A percentile compares a stretch with the other conserved stretches of the same genome.
phyloP scores from a whole-genome alignment of 2,329 filamentous ascomycete species.

The Fusarium musae region DNA sequence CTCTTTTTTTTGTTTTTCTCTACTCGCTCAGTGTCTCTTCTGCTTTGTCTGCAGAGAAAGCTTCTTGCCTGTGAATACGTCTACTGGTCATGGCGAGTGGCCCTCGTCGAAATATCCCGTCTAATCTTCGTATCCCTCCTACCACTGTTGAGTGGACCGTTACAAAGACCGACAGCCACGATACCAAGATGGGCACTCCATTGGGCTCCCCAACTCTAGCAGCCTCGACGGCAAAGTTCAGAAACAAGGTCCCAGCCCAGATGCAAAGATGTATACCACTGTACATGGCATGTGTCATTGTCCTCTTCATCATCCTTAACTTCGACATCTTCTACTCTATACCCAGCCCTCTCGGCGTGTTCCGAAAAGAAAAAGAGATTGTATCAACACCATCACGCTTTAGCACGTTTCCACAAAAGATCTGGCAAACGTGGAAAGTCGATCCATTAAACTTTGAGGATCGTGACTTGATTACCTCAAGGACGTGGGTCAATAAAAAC shows the following conservation, averaged over 20 bases:
- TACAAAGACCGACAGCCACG: slow-evolving; percentile 15
- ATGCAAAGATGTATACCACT: slow-evolving; percentile 60
- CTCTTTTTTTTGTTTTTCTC: not conserved
- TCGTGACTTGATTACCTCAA: slow-evolving; percentile 68
- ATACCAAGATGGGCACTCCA: slow-evolving; percentile 46
- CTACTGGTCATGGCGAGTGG: slow-evolving; percentile 41
- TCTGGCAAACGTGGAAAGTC: slow-evolving; percentile 83
- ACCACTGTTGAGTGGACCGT: slow-evolving; percentile 23
- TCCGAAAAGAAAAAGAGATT: slow-evolving; percentile 26
- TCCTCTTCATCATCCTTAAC: slow-evolving; percentile 61
- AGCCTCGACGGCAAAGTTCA: slow-evolving; percentile 51
- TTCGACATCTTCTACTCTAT: slow-evolving; percentile 52
- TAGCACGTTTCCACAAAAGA: slow-evolving; percentile 70
- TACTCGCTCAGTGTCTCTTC: not conserved
- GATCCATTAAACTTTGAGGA: slow-evolving; percentile 74
- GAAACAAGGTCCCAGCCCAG: slow-evolving; percentile 56
- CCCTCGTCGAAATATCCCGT: slow-evolving; percentile 36
- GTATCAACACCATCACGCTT: slow-evolving; percentile 30
- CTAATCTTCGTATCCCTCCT: slow-evolving; percentile 36
- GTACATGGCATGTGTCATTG: slow-evolving; percentile 56
- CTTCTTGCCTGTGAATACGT: not conserved
- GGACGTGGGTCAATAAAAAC: slow-evolving; percentile 74
- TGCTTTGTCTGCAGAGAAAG: not conserved
- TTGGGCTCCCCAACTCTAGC: slow-evolving; percentile 52
- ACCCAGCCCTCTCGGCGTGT: slow-evolving; percentile 35